Conservation (phyloP, 192 early-diverging fungal genomes). For the Cetraspora pellucida region DNA sequence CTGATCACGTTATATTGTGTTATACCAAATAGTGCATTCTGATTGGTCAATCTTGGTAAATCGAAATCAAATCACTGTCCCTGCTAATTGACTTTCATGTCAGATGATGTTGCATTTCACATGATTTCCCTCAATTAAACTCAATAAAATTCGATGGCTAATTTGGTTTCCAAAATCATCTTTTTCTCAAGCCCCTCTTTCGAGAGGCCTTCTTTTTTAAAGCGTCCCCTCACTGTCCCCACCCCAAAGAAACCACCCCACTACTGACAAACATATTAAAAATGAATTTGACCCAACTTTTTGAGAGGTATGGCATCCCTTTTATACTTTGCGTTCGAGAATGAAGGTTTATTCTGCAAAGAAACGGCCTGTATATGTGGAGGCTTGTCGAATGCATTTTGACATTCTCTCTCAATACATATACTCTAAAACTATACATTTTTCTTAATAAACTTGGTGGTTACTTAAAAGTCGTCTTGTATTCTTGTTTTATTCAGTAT, state of each 20-base stretch:
- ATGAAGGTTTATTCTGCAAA: background rate
- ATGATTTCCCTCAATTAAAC: too few species aligned
- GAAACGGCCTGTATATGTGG: background rate
- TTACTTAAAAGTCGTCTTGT: background rate
- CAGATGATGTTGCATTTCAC: too few species aligned
- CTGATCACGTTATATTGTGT: too few species aligned
- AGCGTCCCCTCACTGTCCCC: slow-evolving; percentile 29
- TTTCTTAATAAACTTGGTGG: background rate
- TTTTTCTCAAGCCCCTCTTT: slow-evolving; percentile 32
- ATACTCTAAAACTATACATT: background rate
- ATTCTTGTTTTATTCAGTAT: background rate
- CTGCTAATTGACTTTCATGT: too few species aligned
- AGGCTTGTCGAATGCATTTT: background rate
- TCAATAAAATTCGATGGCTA: too few species aligned
- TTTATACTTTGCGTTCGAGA: background rate
- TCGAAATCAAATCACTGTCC: too few species aligned
- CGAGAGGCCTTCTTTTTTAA: slow-evolving; percentile 34
- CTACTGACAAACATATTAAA: background rate
- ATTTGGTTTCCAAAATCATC: background rate
- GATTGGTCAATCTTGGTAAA: too few species aligned
- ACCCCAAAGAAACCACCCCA: slow-evolving; percentile 35
- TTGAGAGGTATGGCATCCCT: slow-evolving; percentile 24
- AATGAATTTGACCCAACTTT: slow-evolving; percentile 35
- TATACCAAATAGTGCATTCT: too few species aligned
- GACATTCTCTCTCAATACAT: too few species aligned